These are phyloP conservation scores for Trichoderma polysporum DNA, from an alignment of 2,329 filamentous ascomycete genomes.

Conservation along the genomic window DNA sequence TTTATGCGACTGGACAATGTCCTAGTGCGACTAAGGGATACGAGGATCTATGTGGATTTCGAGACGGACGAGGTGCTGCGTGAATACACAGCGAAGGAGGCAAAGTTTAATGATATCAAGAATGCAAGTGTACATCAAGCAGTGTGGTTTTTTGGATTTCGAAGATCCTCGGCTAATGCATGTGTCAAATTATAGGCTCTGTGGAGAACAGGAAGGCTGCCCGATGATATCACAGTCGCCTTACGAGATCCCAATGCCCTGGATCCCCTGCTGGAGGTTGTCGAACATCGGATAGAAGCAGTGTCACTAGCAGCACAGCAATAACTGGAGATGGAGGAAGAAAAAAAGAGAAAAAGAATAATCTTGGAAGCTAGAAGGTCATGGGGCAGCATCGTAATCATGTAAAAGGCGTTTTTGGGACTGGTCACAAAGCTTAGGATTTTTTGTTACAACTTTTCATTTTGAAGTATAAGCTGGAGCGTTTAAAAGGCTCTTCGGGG, in stretches of 20 bases:
- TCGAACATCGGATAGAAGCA: conserved; percentile 65
- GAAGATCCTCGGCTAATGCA: background rate
- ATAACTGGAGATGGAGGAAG: background rate
- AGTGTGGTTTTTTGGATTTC: background rate
- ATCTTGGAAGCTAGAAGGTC: background rate
- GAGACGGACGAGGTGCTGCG: conserved; percentile 73
- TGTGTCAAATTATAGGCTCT: conserved; percentile 42
- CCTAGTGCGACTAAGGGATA: conserved; percentile 82
- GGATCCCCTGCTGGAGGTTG: conserved; percentile 65
- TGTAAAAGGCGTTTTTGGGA: conserved; percentile 6
- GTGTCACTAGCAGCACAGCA: conserved; percentile 26
- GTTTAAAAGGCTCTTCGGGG: background rate
- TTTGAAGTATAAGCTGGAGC: background rate
- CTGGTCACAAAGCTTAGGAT: background rate
- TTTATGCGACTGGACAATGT: conserved; percentile 95
- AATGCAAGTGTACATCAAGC: conserved; percentile 47
- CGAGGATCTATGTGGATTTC: conserved; percentile 90
- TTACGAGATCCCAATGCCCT: conserved; percentile 79
- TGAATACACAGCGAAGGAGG: conserved; percentile 89
- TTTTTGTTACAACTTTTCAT: background rate
- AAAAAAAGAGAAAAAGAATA: background rate
- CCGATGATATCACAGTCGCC: conserved; percentile 73
- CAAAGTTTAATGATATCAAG: conserved; percentile 73
- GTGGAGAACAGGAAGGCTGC: conserved; percentile 49
- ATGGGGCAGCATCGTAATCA: background rate